These are phyloP conservation scores for Osmanthus fragrans DNA, from an alignment of 257 asterid genomes.

Conservation along the genomic window DNA sequence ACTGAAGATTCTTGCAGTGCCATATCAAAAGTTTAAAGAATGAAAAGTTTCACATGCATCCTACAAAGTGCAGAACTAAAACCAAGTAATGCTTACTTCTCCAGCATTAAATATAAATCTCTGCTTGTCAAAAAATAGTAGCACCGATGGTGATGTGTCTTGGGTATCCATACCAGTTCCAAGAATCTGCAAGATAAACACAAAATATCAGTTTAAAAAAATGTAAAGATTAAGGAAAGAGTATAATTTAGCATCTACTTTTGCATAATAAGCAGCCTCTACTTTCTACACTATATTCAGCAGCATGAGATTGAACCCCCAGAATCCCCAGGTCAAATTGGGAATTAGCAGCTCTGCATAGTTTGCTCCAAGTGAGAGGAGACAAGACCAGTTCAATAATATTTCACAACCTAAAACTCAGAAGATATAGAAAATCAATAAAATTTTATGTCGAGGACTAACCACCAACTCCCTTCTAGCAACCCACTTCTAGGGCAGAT, in stretches of 20 bases:
- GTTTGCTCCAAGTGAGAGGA: not conserved
- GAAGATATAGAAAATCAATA: not conserved
- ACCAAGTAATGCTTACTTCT: slow-evolving; percentile 60
- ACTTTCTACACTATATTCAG: not conserved
- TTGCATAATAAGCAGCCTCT: not conserved
- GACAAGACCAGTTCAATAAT: not conserved
- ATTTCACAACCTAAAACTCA: not conserved
- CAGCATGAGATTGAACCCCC: not conserved
- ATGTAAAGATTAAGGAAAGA: not conserved
- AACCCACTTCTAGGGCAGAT: not conserved
- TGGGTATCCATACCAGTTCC: slow-evolving; percentile 99
- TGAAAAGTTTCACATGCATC: not conserved
- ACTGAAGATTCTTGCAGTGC: not conserved
- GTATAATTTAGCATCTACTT: not conserved
- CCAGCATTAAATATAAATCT: slow-evolving; percentile 97
- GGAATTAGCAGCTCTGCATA: not conserved
- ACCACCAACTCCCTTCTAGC: too few species aligned
- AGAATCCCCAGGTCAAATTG: not conserved
- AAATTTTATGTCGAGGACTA: not conserved
- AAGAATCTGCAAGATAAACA: slow-evolving; percentile 63
- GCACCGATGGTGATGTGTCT: slow-evolving; percentile 93
- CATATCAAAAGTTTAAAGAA: slow-evolving; percentile 7
- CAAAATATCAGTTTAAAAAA: not conserved
- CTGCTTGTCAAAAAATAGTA: slow-evolving; percentile 92
- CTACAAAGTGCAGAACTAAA: slow-evolving; percentile 7